These are phyloP conservation scores for Phytophthora fragariae DNA, from an alignment of 352 stramenopile species.

Conservation along the genomic window DNA sequence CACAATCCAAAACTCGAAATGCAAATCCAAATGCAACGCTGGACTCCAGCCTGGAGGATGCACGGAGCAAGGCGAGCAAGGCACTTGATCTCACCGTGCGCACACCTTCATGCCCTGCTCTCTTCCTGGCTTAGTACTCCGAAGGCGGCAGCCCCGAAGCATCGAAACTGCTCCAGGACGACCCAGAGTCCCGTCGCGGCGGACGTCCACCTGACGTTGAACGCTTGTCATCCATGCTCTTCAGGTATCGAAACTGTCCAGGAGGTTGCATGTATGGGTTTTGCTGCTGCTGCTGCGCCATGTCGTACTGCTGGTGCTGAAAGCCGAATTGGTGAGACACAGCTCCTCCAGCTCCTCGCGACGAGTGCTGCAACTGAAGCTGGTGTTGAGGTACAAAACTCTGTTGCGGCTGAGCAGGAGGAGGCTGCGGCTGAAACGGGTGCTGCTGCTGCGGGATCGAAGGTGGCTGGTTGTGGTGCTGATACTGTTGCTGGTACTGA, in stretches of 20 bases:
- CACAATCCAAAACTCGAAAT: conserved; percentile 52
- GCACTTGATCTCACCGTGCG: conserved; percentile 7
- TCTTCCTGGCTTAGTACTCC: conserved; percentile 44
- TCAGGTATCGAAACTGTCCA: conserved; percentile 72
- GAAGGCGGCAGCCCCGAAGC: conserved; percentile 45
- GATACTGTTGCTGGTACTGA: conserved; percentile 72
- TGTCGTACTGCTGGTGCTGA: conserved; percentile 51
- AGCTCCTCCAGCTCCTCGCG: conserved; percentile 23
- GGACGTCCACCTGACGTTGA: conserved; percentile 40
- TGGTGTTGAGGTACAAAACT: conserved; percentile 52
- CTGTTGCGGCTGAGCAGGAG: conserved; percentile 40
- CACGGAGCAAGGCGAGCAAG: no score
- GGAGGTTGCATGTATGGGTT: conserved; percentile 43
- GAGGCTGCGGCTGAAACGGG: conserved; percentile 39
- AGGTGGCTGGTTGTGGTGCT: conserved; percentile 51
- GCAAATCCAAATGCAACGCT: conserved; percentile 43
- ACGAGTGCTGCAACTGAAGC: conserved; percentile 44
- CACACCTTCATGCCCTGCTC: neutral
- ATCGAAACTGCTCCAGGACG: conserved; percentile 67
- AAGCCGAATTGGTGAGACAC: conserved; percentile 38
- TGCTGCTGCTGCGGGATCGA: conserved; percentile 48
- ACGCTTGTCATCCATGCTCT: conserved; percentile 69
- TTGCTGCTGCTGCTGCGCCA: conserved; percentile 39
- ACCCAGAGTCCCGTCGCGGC: conserved; percentile 59
- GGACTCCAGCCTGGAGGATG: no score